phyloP scores from a whole-genome alignment of 208 protist genomes.

The Trichomonas gallinae region DNA sequence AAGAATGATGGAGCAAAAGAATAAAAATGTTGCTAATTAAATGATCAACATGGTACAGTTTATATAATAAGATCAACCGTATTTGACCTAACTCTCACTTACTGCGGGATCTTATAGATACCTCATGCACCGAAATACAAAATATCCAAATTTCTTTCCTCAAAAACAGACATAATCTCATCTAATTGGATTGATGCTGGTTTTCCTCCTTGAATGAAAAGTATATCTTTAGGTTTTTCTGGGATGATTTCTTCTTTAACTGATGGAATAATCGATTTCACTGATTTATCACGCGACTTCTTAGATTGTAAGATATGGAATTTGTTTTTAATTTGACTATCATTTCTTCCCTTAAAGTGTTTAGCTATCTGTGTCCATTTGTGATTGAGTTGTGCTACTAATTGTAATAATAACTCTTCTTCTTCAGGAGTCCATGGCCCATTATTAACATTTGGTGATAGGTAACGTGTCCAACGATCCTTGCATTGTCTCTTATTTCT shows the following conservation, averaged over 20 bases:
- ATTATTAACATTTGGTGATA: not conserved
- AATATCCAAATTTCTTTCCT: not conserved
- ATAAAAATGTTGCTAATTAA: no score
- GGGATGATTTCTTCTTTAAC: not conserved
- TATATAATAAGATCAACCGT: no score
- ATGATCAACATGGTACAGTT: no score
- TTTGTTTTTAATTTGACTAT: not conserved
- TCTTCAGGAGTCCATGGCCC: not conserved
- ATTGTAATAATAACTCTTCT: not conserved
- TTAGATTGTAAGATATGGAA: not conserved
- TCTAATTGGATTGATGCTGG: not conserved
- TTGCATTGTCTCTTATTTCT: not conserved
- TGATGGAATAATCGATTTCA: not conserved
- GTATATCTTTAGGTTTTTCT: not conserved
- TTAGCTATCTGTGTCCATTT: not conserved
- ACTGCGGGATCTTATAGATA: no score
- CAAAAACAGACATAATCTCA: not conserved
- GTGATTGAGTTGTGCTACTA: not conserved
- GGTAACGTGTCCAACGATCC: not conserved
- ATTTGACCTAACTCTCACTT: no score
- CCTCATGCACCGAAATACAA: not conserved
- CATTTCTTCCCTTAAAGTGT: not conserved
- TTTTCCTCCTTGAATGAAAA: not conserved
- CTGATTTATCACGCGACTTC: not conserved
- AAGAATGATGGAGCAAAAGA: no score